Evolutionary conservation across 306 rosid genomes (phyloP).

Genomic region (Fragaria vesca): DNA sequence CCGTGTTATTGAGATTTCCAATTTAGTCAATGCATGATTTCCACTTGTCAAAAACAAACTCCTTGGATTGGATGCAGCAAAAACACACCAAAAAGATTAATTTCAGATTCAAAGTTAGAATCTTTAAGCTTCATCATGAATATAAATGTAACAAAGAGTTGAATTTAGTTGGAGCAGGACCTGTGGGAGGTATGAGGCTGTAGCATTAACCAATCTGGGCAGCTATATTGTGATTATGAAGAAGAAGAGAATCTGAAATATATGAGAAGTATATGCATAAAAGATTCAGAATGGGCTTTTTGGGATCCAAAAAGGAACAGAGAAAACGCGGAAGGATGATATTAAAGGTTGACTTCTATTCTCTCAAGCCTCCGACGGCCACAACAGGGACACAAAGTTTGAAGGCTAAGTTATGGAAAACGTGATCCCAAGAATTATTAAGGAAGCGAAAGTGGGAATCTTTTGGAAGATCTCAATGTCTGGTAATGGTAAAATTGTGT

Average conservation of each 20-base stretch:
- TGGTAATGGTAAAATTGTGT: background rate
- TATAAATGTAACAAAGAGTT: background rate
- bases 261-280: background rate
- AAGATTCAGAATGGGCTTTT: background rate
- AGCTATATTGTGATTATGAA: background rate
- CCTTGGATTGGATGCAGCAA: background rate
- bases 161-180: background rate
- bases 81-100: background rate
- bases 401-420: background rate
- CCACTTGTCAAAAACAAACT: background rate
- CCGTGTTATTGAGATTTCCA: background rate
- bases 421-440: background rate
- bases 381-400: too few relatives aligned
- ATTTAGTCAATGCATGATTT: background rate
- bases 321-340: slow-evolving; percentile 1
- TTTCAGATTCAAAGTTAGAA: background rate
- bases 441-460: background rate
- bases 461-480: background rate
- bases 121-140: background rate
- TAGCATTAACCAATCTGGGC: slow-evolving; percentile 1
- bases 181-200: background rate
- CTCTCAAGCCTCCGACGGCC: background rate
- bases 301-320: background rate
- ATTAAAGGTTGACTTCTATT: background rate
- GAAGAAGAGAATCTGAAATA: slow-evolving; percentile 1